A percentile compares a stretch with the other conserved stretches of the same genome.
Conservation (phyloP, 768 basidiomycete genomes). For the Ramaria sp. region DNA sequence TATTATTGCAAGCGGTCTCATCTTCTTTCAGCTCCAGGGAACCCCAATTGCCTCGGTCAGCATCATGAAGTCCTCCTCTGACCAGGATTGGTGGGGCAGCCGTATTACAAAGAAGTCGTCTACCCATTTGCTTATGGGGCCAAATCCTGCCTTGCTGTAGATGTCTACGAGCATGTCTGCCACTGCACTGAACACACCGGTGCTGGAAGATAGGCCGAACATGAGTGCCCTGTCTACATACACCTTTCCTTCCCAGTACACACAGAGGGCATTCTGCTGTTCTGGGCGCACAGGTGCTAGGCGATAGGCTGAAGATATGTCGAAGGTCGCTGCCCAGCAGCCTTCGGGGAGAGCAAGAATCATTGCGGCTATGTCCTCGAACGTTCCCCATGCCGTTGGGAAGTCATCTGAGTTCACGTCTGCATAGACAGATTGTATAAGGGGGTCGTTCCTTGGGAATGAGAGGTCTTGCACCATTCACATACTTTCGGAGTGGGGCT, state of each 20-base stretch:
- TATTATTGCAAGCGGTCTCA: too few relatives aligned
- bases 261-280: too few relatives aligned
- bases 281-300: too few relatives aligned
- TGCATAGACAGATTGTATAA: constrained; percentile 21
- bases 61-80: too few relatives aligned
- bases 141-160: constrained; percentile 16
- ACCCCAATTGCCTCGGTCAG: too few relatives aligned
- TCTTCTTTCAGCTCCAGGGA: too few relatives aligned
- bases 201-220: too few relatives aligned
- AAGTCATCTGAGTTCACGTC: constrained; percentile 22
- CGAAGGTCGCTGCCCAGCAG: constrained; percentile 22
- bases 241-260: too few relatives aligned
- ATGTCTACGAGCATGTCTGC: constrained; percentile 22
- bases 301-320: too few relatives aligned
- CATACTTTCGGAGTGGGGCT: too few relatives aligned
- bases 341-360: constrained; percentile 16
- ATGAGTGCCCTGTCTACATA: too few relatives aligned
- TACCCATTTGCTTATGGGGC: constrained; percentile 25
- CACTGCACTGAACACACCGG: too few relatives aligned
- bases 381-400: constrained; percentile 25
- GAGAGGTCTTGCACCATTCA: constrained; percentile 23
- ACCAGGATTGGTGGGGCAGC: constrained; percentile 13
- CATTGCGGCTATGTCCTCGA: constrained; percentile 12
- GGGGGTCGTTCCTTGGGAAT: constrained; percentile 18
- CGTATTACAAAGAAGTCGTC: constrained; percentile 27